Evolutionary conservation across 2,329 filamentous ascomycete species (phyloP), one percentile per base, ranked within the genome.

Genomic region (Penicillium hesseltinei): DNA sequence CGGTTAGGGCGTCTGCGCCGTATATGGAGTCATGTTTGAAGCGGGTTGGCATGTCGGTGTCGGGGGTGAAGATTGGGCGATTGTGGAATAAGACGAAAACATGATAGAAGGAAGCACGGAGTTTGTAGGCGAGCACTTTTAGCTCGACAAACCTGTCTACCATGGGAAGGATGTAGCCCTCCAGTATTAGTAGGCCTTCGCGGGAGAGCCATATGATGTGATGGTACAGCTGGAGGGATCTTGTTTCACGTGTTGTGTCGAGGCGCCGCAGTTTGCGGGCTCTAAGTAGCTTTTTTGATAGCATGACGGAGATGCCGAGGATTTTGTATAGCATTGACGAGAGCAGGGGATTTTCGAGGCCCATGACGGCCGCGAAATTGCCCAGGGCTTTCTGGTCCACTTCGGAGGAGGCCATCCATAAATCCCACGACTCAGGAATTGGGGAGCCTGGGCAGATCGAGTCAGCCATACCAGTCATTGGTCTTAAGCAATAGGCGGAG

Each of bases 381-480:
- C 91, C 92, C 69, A 99, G 83, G 77, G 95, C 96, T 79, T 97
- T 99, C 79, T 96, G 92, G 75, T 99, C 94, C 61, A 97, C 91
- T 78, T 96, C 91, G 60, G 92, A 94, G 72, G 92, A 94, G 78
- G 94, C 94, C 94, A 97, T 99, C 74, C 75, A 77, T 72, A 75
- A 68, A 65, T 65, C 66, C 57, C 76, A 68, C 35, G 69, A 59
- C 23, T 63, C 68, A 43, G 72, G 61, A 47, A 69, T 70, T 66
- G 71, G 63, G 62, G 61, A 69, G 62, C 64, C 61, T 57, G 61
- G 55, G 61, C 55, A 56, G 54, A 62, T n/a, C 15, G 29, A 49
- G 65, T 74, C 67, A 71, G 73, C 69, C 63, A 71, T 59, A 19
- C 62, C 36, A 31, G 49, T 29, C 27, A 43, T 31, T 35, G 40